Conservation (phyloP, 495 filamentous ascomycete species). For the Collariella sp. region DNA sequence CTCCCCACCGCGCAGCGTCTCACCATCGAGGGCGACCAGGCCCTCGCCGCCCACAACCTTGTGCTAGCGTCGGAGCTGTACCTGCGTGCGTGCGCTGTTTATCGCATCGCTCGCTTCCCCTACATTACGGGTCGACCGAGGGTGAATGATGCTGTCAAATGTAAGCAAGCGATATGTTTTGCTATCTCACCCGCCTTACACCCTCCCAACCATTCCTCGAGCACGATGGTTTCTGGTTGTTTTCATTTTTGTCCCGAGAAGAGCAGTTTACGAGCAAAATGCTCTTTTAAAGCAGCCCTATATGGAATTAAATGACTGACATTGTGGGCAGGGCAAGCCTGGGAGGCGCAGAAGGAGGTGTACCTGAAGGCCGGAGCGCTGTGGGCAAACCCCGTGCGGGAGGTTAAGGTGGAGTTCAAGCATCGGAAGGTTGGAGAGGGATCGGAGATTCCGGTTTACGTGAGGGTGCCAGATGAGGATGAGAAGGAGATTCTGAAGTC, state of each 20-base stretch:
- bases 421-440: slow-evolving; percentile 16
- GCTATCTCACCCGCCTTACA: too few relatives aligned
- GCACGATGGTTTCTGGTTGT: too few relatives aligned
- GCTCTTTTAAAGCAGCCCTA: too few relatives aligned
- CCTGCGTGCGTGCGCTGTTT: slow-evolving; percentile 60
- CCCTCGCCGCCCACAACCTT: slow-evolving; percentile 35
- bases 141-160: slow-evolving; percentile 41
- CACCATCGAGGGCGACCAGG: slow-evolving; percentile 39
- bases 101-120: slow-evolving; percentile 69
- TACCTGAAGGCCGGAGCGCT: slow-evolving; percentile 51
- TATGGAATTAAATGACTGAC: too few relatives aligned
- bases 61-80: slow-evolving; percentile 53
- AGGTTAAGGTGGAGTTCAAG: slow-evolving; percentile 40
- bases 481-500: too few relatives aligned
- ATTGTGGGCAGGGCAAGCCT: too few relatives aligned
- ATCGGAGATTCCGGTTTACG: slow-evolving; percentile 38
- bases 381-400: slow-evolving; percentile 48
- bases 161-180: too few relatives aligned
- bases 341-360: slow-evolving; percentile 56
- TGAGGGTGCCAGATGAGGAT: slow-evolving; percentile 40
- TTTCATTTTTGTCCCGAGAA: too few relatives aligned
- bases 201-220: too few relatives aligned
- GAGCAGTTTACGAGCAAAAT: too few relatives aligned
- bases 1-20: slow-evolving; percentile 50
- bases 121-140: slow-evolving; percentile 45